phyloP scores from a whole-genome alignment of 306 rosid genomes.

The Neltuma alba region DNA sequence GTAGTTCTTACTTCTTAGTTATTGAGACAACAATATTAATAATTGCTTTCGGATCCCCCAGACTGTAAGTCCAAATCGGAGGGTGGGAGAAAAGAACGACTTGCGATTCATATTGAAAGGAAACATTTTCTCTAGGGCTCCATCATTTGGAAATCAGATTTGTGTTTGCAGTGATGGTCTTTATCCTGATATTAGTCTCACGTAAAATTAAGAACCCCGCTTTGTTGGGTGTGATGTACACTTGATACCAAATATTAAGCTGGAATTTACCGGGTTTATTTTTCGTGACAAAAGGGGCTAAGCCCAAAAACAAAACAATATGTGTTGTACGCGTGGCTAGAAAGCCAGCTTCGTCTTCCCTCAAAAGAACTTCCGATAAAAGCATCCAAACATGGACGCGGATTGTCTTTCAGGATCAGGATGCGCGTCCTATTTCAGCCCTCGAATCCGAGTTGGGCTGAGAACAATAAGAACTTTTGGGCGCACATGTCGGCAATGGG shows the following conservation, averaged over 20 bases:
- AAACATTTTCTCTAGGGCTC: background rate
- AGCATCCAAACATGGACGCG: background rate
- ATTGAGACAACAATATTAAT: background rate
- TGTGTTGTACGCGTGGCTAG: too few relatives aligned
- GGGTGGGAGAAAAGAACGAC: background rate
- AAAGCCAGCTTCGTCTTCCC: too few relatives aligned
- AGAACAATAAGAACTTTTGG: background rate
- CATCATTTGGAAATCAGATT: background rate
- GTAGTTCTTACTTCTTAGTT: too few relatives aligned
- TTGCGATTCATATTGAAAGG: background rate
- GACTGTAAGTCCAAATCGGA: background rate
- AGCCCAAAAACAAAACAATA: too few relatives aligned
- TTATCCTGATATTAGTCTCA: background rate
- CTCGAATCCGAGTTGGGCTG: background rate
- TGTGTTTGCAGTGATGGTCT: background rate
- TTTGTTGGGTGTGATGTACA: background rate
- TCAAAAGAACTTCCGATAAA: too few relatives aligned
- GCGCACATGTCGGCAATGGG: background rate
- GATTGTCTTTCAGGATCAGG: background rate
- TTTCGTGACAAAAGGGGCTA: too few relatives aligned
- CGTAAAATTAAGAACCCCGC: background rate
- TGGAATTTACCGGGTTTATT: too few relatives aligned
- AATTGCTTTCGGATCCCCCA: background rate
- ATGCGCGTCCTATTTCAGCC: background rate
- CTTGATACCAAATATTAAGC: background rate